Base-by-base conservation (phyloP, 352 stramenopile species). In the Aphanomyces euteiches region DNA sequence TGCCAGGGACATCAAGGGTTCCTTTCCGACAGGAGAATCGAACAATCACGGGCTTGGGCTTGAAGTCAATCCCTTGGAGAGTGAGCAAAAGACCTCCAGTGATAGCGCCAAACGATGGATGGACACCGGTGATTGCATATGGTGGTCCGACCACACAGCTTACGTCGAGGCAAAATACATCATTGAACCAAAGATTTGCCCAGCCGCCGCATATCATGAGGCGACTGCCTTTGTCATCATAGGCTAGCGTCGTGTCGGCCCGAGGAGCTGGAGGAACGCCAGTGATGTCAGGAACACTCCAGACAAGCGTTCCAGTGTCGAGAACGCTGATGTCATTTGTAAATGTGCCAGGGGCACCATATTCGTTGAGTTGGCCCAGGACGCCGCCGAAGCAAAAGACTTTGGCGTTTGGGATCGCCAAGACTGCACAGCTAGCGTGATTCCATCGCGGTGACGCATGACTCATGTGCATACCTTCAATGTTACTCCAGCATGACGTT, bases 311-410 rank as follows among this genome's bases (percentile, higher is more conserved):
- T n/a, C 91, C 94, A 28, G 89, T 97, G 76, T 98, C 93, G 8
- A 98, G 78, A 45, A 98, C 88, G 43, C 88, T 86, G 61, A 98
- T 85, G 72, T 98, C 92, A 57, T 90, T 97, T 68, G 83, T 79
- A 73, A 88, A 97, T 21, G 77, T 82, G 40, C 92, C 92, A 28
- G 87, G 81, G 3, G 88, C 79, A 58, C 90, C 91, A 75, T 93
- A 93, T 56, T 96, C 90, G 59, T 90, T 88, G 0, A 95, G 72
- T 47, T 98, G 89, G 15, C 93, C 93, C 37, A 93, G 83, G 36
- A 98, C 96, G 17, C 96, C 96, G n/a, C 96, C 96, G 77, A 98
- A 99, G 17, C 97, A 81, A 74, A 98, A 98, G 10, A 99, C 82
- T 61, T 98, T 98, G 72, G 90, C 96, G 70, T 98, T 81, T 7